A percentile compares a stretch with the other conserved stretches of the same genome.
phyloP scores from a whole-genome alignment of 2,329 filamentous ascomycete species.

The Botrytis pseudocinerea region DNA sequence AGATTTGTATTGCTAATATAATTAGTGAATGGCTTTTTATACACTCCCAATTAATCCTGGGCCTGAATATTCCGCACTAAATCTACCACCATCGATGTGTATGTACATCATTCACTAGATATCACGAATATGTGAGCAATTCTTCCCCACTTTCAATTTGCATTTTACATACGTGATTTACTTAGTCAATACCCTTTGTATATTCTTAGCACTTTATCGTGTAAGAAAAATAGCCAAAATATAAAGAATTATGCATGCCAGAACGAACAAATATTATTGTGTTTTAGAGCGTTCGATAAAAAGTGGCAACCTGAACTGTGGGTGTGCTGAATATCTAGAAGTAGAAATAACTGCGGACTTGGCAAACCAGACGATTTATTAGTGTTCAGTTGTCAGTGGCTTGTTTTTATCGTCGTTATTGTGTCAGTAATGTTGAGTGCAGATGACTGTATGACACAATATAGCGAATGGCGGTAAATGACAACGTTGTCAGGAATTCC shows the following conservation, averaged over 20 bases:
- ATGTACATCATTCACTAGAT: background rate
- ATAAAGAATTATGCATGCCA: too few relatives aligned
- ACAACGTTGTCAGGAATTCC: background rate
- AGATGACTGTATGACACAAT: background rate
- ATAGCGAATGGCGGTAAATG: background rate
- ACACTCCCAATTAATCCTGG: background rate
- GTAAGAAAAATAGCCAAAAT: too few relatives aligned
- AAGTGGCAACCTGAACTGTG: too few relatives aligned
- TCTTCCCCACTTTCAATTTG: background rate
- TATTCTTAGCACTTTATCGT: background rate
- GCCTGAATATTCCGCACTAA: background rate
- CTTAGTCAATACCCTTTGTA: background rate
- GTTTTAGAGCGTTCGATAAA: too few relatives aligned
- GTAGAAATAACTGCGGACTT: background rate
- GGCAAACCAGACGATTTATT: rapidly evolving
- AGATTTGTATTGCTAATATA: background rate
- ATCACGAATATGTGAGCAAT: background rate
- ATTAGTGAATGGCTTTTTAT: background rate
- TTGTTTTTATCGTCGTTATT: background rate
- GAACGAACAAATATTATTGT: too few relatives aligned
- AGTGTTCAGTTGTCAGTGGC: rapidly evolving
- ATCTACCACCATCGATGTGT: too few relatives aligned
- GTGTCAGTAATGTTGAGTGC: background rate
- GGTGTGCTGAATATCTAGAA: background rate
- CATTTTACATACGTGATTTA: background rate